These are phyloP conservation scores for Echeveria elegans DNA, from an alignment of 164 flowering plant species.

Conservation along the genomic window DNA sequence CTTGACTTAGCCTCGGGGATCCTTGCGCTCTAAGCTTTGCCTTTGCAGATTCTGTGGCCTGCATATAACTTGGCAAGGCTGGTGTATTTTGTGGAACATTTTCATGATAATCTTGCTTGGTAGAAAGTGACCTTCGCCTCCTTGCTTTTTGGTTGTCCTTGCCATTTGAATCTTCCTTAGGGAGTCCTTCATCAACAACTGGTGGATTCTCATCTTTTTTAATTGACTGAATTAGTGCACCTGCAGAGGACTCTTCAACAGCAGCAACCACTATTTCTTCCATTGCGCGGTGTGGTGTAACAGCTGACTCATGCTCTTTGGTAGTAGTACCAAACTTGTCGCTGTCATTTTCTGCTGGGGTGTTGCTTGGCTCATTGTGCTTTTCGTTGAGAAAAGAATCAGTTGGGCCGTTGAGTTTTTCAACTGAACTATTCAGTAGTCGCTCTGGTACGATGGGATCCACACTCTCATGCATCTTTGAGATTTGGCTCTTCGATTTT, in stretches of 20 bases:
- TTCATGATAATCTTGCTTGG: slow-evolving; percentile 22
- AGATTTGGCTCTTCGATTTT: slow-evolving; percentile 17
- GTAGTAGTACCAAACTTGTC: slow-evolving; percentile 9
- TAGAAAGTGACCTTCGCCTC: slow-evolving; percentile 22
- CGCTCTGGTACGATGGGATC: slow-evolving; percentile 17
- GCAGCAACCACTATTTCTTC: slow-evolving; percentile 12
- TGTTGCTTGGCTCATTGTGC: background rate
- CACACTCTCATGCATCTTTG: slow-evolving; percentile 9
- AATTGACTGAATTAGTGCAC: slow-evolving; percentile 6
- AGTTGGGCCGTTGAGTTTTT: slow-evolving; percentile 12
- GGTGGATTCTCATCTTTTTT: slow-evolving; percentile 10
- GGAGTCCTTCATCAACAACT: slow-evolving; percentile 9
- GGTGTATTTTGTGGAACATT: slow-evolving; percentile 18
- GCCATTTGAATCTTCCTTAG: slow-evolving; percentile 13
- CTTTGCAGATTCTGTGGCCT: slow-evolving; percentile 55
- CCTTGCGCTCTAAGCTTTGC: slow-evolving; percentile 50
- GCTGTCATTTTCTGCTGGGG: background rate
- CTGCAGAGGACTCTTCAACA: slow-evolving; percentile 10
- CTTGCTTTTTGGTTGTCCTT: slow-evolving; percentile 14
- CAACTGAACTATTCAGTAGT: slow-evolving; percentile 6
- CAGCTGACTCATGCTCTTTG: slow-evolving; percentile 8
- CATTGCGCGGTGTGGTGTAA: slow-evolving; percentile 6
- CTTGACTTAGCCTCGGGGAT: slow-evolving; percentile 29
- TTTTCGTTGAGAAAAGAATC: background rate
- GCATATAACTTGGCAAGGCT: slow-evolving; percentile 39